Conservation (phyloP, 2,329 filamentous ascomycete species). For the Daldinia sp. region DNA sequence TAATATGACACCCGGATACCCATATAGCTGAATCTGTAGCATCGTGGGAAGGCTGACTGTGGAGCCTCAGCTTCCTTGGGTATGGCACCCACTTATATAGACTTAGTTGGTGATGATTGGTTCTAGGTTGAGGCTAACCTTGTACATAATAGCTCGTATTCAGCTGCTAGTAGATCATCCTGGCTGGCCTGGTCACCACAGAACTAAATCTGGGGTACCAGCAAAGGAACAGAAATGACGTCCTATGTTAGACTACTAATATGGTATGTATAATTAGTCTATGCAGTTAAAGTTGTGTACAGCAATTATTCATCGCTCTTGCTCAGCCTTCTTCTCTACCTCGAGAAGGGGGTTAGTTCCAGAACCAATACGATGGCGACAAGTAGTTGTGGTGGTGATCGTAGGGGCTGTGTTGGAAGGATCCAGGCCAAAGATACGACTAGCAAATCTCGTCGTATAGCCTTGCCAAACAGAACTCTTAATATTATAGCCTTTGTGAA, state of each 20-base stretch:
- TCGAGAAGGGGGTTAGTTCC: not conserved
- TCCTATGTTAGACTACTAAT: not conserved
- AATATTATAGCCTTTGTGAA: not conserved
- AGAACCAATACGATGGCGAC: not conserved
- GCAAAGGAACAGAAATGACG: not conserved
- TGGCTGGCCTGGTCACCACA: not conserved
- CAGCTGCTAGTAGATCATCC: not conserved
- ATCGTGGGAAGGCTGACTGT: not conserved
- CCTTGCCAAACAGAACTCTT: not conserved
- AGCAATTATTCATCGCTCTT: not conserved
- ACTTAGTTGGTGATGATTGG: constrained; percentile 7
- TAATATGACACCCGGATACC: not conserved
- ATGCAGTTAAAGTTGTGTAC: too few species aligned
- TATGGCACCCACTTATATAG: constrained; percentile 2
- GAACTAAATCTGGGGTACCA: constrained; percentile 2
- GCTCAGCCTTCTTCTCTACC: not conserved
- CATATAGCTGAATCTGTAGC: not conserved
- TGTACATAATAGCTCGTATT: constrained; percentile 6
- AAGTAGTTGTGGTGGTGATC: not conserved
- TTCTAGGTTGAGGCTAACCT: not conserved
- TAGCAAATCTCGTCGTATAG: not conserved
- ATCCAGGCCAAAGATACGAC: not conserved
- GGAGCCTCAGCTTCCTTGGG: not conserved
- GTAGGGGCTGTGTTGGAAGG: not conserved
- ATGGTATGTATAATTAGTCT: not conserved